phyloP scores from a whole-genome alignment of 169 alveolate genomes.

The Cryptosporidium muris region DNA sequence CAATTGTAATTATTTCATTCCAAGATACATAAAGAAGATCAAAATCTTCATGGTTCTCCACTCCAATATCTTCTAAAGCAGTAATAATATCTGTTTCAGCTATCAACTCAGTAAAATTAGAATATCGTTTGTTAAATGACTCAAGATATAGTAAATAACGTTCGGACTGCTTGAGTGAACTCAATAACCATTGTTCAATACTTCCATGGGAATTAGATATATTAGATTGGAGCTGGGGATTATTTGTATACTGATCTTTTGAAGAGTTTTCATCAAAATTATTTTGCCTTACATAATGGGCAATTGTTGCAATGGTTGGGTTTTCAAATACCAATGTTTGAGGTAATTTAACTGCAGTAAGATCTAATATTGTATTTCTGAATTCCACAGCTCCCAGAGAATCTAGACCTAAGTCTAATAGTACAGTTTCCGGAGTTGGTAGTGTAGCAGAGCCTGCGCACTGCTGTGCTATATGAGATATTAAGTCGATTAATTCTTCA shows the following conservation, averaged over 20 bases:
- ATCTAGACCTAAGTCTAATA: conserved; percentile 78
- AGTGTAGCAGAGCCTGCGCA: conserved; percentile 37
- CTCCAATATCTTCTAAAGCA: conserved; percentile 74
- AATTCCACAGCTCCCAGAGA: conserved; percentile 80
- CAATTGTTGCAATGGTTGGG: conserved; percentile 74
- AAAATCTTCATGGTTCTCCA: conserved; percentile 73
- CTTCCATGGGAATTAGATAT: conserved; percentile 30
- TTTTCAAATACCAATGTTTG: conserved; percentile 79
- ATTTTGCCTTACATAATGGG: conserved; percentile 70
- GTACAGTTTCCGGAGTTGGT: conserved; percentile 73
- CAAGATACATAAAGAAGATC: conserved; percentile 76
- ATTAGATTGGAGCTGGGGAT: background rate
- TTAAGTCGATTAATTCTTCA: conserved; percentile 39
- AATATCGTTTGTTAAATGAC: conserved; percentile 69
- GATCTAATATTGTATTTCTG: conserved; percentile 70
- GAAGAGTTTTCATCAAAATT: background rate
- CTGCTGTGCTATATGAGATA: conserved; percentile 64
- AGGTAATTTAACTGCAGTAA: conserved; percentile 78
- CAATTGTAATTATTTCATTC: conserved; percentile 72
- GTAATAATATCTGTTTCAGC: conserved; percentile 74
- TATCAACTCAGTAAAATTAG: conserved; percentile 68
- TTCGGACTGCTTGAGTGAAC: conserved; percentile 75
- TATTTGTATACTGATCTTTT: background rate
- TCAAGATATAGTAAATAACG: conserved; percentile 75
- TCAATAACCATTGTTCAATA: conserved; percentile 77